These are phyloP conservation scores for Oryza rufipogon DNA, from an alignment of 176 grass and related monocot genomes.

Conservation along the genomic window DNA sequence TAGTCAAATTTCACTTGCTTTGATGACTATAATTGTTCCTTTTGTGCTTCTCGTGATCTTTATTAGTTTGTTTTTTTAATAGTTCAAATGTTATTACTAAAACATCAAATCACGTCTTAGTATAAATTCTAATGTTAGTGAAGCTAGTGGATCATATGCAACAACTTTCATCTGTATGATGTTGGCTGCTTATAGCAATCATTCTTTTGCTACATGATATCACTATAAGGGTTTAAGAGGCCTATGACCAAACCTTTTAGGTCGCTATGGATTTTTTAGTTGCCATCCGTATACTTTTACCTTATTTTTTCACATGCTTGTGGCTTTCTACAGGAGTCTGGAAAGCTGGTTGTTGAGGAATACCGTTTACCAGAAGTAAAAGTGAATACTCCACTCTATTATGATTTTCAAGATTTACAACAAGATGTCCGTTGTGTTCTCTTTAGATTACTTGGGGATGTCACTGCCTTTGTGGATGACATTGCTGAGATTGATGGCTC, in stretches of 20 bases:
- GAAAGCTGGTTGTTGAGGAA: conserved; percentile 73
- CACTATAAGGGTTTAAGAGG: conserved; percentile 28
- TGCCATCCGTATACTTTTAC: background rate
- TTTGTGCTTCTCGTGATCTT: conserved; percentile 27
- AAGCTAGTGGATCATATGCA: background rate
- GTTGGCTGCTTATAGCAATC: conserved; percentile 6
- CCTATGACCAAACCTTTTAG: background rate
- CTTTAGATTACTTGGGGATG: conserved; percentile 87
- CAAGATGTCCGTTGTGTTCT: conserved; percentile 64
- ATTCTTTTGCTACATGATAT: background rate
- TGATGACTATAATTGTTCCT: conserved; percentile 16
- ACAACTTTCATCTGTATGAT: conserved; percentile 29
- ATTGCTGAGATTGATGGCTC: conserved; percentile 75
- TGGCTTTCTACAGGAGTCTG: conserved; percentile 66
- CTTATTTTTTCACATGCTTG: conserved; percentile 24
- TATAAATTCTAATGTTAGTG: conserved; percentile 6
- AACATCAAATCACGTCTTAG: conserved; percentile 12
- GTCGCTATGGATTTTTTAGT: background rate
- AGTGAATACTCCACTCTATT: conserved; percentile 76
- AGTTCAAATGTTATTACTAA: conserved; percentile 1
- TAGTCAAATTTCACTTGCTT: conserved; percentile 21
- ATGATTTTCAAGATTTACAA: conserved; percentile 78
- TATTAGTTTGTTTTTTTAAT: conserved; percentile 29
- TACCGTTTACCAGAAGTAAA: conserved; percentile 86
- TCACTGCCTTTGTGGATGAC: conserved; percentile 82